A percentile compares a stretch with the other conserved stretches of the same genome.
Conservation (phyloP, 257 asterid genomes). For the Plectranthus barbatus region DNA sequence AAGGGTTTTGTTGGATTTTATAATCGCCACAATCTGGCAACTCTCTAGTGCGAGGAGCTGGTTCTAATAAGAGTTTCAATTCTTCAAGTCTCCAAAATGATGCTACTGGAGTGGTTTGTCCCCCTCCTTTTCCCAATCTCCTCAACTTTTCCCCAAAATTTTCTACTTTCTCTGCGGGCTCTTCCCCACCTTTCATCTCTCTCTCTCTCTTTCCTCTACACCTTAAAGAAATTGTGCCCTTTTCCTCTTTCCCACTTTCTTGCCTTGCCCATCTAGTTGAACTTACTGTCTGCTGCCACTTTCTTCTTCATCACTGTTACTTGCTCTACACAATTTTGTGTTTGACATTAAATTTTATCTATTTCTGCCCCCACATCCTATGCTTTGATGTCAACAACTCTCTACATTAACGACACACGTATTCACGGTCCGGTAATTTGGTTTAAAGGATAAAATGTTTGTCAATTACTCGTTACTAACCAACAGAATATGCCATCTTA, state of each 20-base stretch:
- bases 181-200: slow-evolving; percentile 61
- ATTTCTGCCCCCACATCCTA: too few relatives aligned
- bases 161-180: slow-evolving; percentile 62
- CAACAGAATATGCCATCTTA: too few relatives aligned
- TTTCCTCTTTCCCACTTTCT: slow-evolving; percentile 18
- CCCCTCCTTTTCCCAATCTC: slow-evolving; percentile 70
- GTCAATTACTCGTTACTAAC: too few relatives aligned
- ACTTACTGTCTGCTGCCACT: slow-evolving; percentile 36
- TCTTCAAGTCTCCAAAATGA: slow-evolving; percentile 57
- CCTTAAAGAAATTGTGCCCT: slow-evolving; percentile 19
- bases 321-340: not conserved
- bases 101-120: slow-evolving; percentile 66
- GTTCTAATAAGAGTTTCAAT: slow-evolving; percentile 3
- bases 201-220: slow-evolving; percentile 13
- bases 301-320: slow-evolving; percentile 13
- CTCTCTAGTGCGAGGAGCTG: not conserved
- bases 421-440: too few relatives aligned
- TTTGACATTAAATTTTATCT: too few relatives aligned
- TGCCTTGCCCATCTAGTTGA: slow-evolving; percentile 35
- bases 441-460: too few relatives aligned
- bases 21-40: slow-evolving; percentile 17
- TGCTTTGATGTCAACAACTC: too few relatives aligned
- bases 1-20: slow-evolving; percentile 9
- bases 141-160: slow-evolving; percentile 80
- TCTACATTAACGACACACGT: too few relatives aligned